A percentile compares a stretch with the other conserved stretches of the same genome.
phyloP scores from a whole-genome alignment of 2,329 filamentous ascomycete species.

The Westerdykella ornata region DNA sequence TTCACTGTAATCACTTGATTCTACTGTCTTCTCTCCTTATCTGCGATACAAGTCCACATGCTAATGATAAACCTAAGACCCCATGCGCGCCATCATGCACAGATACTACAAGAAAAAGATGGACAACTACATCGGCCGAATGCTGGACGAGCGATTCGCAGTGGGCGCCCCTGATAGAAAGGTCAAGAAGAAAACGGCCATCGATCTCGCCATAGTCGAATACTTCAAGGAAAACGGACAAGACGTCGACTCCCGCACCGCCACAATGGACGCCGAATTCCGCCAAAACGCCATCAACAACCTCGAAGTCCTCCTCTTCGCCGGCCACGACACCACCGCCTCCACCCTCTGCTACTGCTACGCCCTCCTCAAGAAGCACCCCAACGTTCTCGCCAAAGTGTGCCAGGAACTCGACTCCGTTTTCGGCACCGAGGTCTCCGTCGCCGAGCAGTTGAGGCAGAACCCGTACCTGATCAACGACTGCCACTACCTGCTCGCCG shows the following conservation, averaged over 20 bases:
- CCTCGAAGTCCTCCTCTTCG: conserved; percentile 14
- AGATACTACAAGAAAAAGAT: conserved; percentile 34
- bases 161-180: conserved; percentile 2
- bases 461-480: conserved; percentile 25
- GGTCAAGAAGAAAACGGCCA: conserved; percentile 30
- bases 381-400: conserved; percentile 12
- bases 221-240: conserved; percentile 33
- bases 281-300: conserved; percentile 19
- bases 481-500: conserved; percentile 25
- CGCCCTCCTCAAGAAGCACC: conserved; percentile 19
- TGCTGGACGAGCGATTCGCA: conserved; percentile 35
- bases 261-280: conserved; percentile 20
- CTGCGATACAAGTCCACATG: no score
- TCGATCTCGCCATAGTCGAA: conserved; percentile 37
- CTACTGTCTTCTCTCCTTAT: no score
- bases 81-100: conserved; percentile 30
- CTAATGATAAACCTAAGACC: conserved; percentile 16
- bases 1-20: no score
- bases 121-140: conserved; percentile 32
- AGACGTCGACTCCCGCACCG: conserved; percentile 9
- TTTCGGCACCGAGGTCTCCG: conserved; percentile 17
- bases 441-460: conserved; percentile 12
- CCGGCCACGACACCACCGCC: conserved; percentile 22
- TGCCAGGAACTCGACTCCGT: conserved; percentile 26
- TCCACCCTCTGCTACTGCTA: conserved; percentile 26